phyloP scores from a whole-genome alignment of 768 basidiomycete genomes.

The Mycena epipterygia region DNA sequence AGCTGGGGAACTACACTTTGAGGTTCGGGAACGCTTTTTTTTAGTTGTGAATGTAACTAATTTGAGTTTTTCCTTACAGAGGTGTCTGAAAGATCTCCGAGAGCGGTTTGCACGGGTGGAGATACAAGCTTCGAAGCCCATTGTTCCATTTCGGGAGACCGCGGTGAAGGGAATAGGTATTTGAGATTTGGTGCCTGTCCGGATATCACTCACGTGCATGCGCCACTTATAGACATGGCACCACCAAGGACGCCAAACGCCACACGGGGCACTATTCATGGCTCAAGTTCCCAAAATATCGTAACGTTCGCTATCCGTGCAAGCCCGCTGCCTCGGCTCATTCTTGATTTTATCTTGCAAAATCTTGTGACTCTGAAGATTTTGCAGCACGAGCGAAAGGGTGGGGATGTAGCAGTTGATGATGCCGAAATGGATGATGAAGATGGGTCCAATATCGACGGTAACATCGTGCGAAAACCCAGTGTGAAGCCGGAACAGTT shows the following conservation, averaged over 20 bases:
- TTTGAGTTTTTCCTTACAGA: conserved; percentile 58
- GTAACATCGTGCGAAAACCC: conserved; percentile 71
- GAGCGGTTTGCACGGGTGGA: conserved; percentile 95
- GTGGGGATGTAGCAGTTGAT: conserved; percentile 43
- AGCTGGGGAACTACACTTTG: conserved; percentile 95
- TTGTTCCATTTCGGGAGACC: conserved; percentile 98
- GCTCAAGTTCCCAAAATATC: conserved; percentile 75
- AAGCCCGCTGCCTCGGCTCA: conserved; percentile 76
- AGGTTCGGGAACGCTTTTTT: conserved; percentile 63
- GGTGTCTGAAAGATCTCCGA: conserved; percentile 95
- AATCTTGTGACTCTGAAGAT: conserved; percentile 76
- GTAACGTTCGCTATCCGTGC: conserved; percentile 90
- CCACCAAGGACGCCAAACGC: conserved; percentile 81
- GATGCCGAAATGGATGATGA: conserved; percentile 52
- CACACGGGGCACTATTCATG: conserved; percentile 83
- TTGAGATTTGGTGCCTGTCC: conserved; percentile 16
- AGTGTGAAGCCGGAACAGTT: conserved; percentile 82
- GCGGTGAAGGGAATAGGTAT: conserved; percentile 84
- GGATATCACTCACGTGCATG: not conserved
- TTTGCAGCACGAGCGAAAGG: conserved; percentile 64
- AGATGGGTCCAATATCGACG: conserved; percentile 61
- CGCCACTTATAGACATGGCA: conserved; percentile 79
- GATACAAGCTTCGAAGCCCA: conserved; percentile 94
- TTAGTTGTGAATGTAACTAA: not conserved
- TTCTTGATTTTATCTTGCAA: conserved; percentile 83